Percentiles rank a stretch among this genome's conserved stretches.
These are phyloP conservation scores for Suillus lakei DNA, from an alignment of 768 basidiomycete species.

Conservation along the genomic window DNA sequence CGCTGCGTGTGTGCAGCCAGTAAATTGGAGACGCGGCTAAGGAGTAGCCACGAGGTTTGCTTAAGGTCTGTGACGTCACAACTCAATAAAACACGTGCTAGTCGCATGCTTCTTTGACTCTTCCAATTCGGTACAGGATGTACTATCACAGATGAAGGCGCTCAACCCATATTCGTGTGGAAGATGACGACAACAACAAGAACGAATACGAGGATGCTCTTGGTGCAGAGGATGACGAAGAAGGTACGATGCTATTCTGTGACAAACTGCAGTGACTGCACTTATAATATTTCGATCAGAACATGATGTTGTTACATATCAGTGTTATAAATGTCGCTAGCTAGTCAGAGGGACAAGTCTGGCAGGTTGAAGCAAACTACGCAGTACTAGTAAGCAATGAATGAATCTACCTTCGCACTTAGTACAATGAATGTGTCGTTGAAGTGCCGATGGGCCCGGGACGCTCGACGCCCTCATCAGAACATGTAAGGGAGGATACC, in stretches of 20 bases:
- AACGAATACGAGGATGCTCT: too few species aligned
- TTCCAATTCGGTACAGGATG: neutral
- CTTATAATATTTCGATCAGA: neutral
- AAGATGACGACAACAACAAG: too few species aligned
- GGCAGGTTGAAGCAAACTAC: neutral
- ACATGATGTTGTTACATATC: neutral
- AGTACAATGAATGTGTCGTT: neutral
- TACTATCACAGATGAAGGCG: too few species aligned
- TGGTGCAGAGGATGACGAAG: neutral
- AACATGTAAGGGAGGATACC: neutral
- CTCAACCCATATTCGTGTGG: neutral
- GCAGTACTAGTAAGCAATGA: neutral
- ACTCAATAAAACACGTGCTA: slow-evolving; percentile 6
- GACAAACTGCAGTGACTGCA: neutral
- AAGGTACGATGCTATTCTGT: neutral
- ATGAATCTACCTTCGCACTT: neutral
- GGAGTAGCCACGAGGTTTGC: slow-evolving; percentile 1
- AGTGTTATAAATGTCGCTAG: neutral
- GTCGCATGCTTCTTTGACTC: neutral
- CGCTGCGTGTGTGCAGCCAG: slow-evolving; percentile 6
- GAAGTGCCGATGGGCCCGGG: neutral
- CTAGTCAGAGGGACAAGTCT: neutral
- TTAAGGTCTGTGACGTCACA: slow-evolving; percentile 9
- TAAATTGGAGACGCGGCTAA: slow-evolving; percentile 7
- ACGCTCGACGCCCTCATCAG: neutral